Base-by-base conservation (phyloP, 1,139 yeast species). In the Yamadazyma pseudoaaseri region DNA sequence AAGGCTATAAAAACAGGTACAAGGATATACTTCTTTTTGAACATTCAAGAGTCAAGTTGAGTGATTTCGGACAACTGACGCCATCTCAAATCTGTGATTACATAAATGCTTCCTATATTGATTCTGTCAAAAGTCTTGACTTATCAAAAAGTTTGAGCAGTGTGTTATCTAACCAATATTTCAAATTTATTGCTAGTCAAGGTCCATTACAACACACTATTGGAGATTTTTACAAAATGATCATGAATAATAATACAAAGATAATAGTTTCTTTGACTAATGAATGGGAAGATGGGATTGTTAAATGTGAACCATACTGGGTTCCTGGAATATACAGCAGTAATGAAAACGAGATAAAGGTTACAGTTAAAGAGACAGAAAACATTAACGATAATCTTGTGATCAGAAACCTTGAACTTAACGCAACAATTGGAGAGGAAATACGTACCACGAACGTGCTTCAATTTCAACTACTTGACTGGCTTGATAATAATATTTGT, bases 1-100 rank as follows among this genome's bases (percentile, higher is more conserved):
- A 73, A 38, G 94, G 95, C 11, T 66, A 70, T 44, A 80, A 86
- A 54, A 86, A 86, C 56, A 60, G 96, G 38, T 86, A 86, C 60
- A 79, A 84, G 42, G 89, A 86, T 53, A 83, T 86, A 31, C 72
- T 85, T 48, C 82, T 94, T n/a, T 86, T 77, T 56, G 92, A 84
- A 46, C 89, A 84, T 49, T 76, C 92, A 9, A 64, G 95, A 38
- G 96, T 87, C 12, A 73, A 70, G 42, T 60, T 57, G 46, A 56
- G 36, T 37, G 56, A 58, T 33, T 38, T 42, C 14, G 37, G 42
- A 5, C 18, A 23, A 10, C 3, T 13, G 4, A 6, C 12, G 3
- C 20, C 31, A 5, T 29, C 34, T 3, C 14, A 27, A 6, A 17
- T 25, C 6, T 51, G 58, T 39, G 69, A 64, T 42, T 66, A 47